Evolutionary conservation across 2,329 filamentous ascomycete genomes (phyloP).

Genomic region (Penicillium sp.): DNA sequence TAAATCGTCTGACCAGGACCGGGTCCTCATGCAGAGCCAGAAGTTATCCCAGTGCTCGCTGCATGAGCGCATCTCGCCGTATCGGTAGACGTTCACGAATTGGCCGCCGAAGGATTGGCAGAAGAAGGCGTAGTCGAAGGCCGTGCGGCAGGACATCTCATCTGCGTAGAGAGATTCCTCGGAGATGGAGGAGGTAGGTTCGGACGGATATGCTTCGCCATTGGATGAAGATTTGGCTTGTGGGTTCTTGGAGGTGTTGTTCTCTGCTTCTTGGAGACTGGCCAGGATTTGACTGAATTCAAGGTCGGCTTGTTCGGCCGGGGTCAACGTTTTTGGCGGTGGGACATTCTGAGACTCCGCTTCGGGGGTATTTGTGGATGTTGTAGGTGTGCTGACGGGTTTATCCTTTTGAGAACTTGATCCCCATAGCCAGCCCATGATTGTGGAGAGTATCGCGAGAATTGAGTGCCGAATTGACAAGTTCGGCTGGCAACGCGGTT

Average conservation of each 20-base stretch:
- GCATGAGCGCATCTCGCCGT: constrained; percentile 74
- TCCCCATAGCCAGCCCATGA: constrained; percentile 50
- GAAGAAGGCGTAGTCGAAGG: constrained; percentile 92
- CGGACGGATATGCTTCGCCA: constrained; percentile 4
- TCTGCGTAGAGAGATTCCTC: constrained; percentile 72
- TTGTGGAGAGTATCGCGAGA: constrained; percentile 8
- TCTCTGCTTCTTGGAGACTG: constrained; percentile 44
- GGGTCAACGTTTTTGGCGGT: constrained; percentile 32
- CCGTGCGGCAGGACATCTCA: constrained; percentile 81
- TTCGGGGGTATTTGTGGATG: constrained; percentile 14
- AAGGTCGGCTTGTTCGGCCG: constrained; percentile 52
- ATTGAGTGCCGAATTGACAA: constrained; percentile 1
- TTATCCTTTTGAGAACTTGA: constrained; percentile 31
- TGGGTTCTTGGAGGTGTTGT: constrained; percentile 13
- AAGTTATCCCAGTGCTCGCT: constrained; percentile 87
- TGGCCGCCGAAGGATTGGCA: constrained; percentile 90
- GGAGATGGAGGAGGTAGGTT: constrained; percentile 43
- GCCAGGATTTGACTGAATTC: constrained; percentile 56
- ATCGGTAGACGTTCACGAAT: constrained; percentile 87
- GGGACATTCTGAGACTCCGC: constrained; percentile 18
- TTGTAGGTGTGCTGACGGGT: constrained; percentile 14
- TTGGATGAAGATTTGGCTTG: constrained; percentile 1
- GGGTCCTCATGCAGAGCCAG: constrained; percentile 94
- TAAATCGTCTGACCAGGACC: constrained; percentile 59
- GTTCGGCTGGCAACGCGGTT: constrained; percentile 3